Conservation (phyloP, 192 early-diverging fungal genomes). For the Backusella westeae region DNA sequence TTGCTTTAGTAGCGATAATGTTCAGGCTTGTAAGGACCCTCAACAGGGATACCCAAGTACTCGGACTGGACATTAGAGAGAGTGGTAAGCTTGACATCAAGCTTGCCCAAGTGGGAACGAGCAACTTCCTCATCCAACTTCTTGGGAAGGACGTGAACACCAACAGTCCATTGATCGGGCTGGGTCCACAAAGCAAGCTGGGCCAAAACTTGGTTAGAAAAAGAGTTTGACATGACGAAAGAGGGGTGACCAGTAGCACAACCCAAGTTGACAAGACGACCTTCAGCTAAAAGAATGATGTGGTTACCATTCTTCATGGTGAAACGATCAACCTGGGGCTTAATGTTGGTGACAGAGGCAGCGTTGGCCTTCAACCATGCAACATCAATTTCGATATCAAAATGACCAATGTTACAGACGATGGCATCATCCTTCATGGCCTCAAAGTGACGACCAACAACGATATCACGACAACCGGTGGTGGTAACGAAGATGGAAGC, state of each 20-base stretch:
- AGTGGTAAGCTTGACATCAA: conserved; percentile 92
- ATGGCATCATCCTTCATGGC: conserved; percentile 98
- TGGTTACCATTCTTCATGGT: conserved; percentile 85
- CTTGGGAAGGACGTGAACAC: conserved; percentile 99
- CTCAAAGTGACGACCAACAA: conserved; percentile 88
- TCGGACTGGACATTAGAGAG: conserved; percentile 60
- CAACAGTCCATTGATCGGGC: conserved; percentile 79
- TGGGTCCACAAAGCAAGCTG: conserved; percentile 99
- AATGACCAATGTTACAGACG: conserved; percentile 99
- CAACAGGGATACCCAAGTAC: conserved; percentile 79
- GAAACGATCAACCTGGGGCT: conserved; percentile 98
- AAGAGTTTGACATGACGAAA: conserved; percentile 99
- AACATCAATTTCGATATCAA: conserved; percentile 98
- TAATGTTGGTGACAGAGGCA: conserved; percentile 86
- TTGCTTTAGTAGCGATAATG: conserved; percentile 88
- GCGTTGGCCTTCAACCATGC: conserved; percentile 98
- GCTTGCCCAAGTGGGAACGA: conserved; percentile 88
- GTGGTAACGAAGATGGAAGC: conserved; percentile 98
- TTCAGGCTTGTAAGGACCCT: conserved; percentile 96
- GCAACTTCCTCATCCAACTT: conserved; percentile 99
- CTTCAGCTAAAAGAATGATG: conserved; percentile 97
- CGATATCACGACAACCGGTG: conserved; percentile 98
- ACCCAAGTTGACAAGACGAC: conserved; percentile 98
- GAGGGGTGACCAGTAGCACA: conserved; percentile 98
- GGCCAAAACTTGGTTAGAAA: conserved; percentile 98